These are phyloP conservation scores for Pichia sporocuriosa DNA, from an alignment of 805 yeast species.

Conservation along the genomic window DNA sequence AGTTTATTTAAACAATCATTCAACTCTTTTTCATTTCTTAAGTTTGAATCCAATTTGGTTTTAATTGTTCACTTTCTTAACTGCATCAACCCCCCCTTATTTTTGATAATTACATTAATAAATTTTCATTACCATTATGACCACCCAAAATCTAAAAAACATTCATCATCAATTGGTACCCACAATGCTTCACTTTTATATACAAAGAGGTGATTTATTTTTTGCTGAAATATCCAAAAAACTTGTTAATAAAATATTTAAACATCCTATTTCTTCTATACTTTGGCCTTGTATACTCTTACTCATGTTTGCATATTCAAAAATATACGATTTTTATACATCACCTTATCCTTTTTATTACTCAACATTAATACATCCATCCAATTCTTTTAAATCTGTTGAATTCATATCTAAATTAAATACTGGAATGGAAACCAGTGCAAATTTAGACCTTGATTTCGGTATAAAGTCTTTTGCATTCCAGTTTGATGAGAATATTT, in stretches of 20 bases:
- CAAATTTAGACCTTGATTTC: background rate
- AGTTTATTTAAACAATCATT: too few species aligned
- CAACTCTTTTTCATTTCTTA: too few species aligned
- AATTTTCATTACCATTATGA: too few species aligned
- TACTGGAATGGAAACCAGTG: too few species aligned
- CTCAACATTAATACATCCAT: background rate
- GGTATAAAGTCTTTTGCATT: background rate
- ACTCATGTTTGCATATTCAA: conserved; percentile 2
- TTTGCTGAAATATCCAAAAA: background rate
- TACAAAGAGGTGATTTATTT: background rate
- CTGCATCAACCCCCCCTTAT: too few species aligned
- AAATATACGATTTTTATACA: background rate
- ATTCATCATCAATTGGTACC: too few species aligned
- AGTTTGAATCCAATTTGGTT: too few species aligned
- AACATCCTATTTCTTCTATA: conserved; percentile 1
- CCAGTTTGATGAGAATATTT: background rate
- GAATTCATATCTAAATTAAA: too few species aligned
- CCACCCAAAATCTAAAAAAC: too few species aligned
- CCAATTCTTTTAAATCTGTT: background rate
- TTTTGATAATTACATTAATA: too few species aligned
- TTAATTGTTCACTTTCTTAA: too few species aligned
- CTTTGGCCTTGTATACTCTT: background rate
- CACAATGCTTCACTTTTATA: background rate
- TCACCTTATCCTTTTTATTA: background rate
- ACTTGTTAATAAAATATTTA: background rate